Evolutionary conservation across 2,329 filamentous ascomycete species (phyloP), one percentile per base, ranked within the genome.

Genomic region (Daldinia sp.): DNA sequence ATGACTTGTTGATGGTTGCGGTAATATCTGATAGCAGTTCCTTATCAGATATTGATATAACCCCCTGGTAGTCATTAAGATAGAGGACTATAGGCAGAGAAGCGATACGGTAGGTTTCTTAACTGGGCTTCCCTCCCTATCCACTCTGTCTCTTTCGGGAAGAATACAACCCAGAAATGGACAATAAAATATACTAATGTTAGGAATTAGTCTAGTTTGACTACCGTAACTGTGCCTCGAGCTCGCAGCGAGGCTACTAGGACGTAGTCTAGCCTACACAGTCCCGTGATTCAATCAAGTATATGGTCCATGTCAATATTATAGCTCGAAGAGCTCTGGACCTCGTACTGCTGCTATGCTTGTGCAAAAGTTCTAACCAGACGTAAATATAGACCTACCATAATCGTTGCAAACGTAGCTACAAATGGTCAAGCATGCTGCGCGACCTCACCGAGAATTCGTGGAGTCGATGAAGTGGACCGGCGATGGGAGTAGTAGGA

Each of bases 171-270:
- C 51, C 37, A 37, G 7, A 69, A 69, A 46, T 48, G 53, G 55
- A 62, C 51, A 65, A 46, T 53, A 28, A 42, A 39, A 57, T 60
- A 23, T 28, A 50, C 30, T 53, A 60, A 2, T 35, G 23, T 39
- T n/a, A 28, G 48, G 30, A 23, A 2, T 20, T 57, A 35, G 48
- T 23, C 33, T 37, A 48, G 39, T 26, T 46, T 28, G 26, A 51
- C 33, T 35, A 57, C 39, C 48, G 60, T 28, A 53, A 68, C 59
- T 60, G 46, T 61, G 65, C 60, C 68, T 68, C 51, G 28, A 28
- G 18, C 60, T 48, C 48, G 10, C 63, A 66, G 55, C 44, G 33
- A 23, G 26, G 35, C 41, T 46, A 15, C 33, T 60, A 1, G 4
- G 13, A 39, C 35, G 1, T 39, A 65, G 50, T 39, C n/a, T 55